A percentile compares a stretch with the other conserved stretches of the same genome.
phyloP scores from a whole-genome alignment of 2,329 filamentous ascomycete genomes.

The Penicillium sp. region DNA sequence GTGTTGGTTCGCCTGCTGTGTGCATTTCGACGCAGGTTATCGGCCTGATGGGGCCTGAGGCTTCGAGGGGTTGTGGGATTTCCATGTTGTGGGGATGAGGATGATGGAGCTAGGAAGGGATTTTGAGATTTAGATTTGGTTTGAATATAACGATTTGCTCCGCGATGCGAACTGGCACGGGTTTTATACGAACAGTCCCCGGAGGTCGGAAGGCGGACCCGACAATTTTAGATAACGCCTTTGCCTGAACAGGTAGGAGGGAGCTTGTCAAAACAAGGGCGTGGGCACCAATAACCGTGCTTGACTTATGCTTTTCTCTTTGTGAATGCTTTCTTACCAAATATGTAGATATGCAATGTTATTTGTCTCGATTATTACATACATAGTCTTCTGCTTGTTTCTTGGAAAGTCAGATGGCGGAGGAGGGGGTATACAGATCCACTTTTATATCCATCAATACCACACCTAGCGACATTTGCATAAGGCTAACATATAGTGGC shows the following conservation, averaged over 20 bases:
- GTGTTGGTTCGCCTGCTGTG: slow-evolving; percentile 51
- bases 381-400: not conserved
- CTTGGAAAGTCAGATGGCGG: not conserved
- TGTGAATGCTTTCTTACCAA: not conserved
- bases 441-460: not conserved
- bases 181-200: not conserved
- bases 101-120: not conserved
- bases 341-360: no score
- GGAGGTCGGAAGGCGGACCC: not conserved
- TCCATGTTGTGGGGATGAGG: not conserved
- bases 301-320: not conserved
- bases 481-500: not conserved
- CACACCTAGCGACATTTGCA: not conserved
- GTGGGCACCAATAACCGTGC: not conserved
- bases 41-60: slow-evolving; percentile 3
- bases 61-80: slow-evolving; percentile 3
- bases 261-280: not conserved
- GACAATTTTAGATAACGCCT: not conserved
- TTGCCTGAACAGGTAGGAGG: not conserved
- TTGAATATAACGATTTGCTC: not conserved
- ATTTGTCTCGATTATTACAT: not conserved
- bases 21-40: slow-evolving; percentile 46
- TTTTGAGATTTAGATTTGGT: not conserved
- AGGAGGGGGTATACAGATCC: not conserved
- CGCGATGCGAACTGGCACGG: not conserved